A percentile compares a stretch with the other conserved stretches of the same genome.
These are phyloP conservation scores for Colletotrichum liaoningense DNA, from an alignment of 2,329 filamentous ascomycete species.

Conservation along the genomic window DNA sequence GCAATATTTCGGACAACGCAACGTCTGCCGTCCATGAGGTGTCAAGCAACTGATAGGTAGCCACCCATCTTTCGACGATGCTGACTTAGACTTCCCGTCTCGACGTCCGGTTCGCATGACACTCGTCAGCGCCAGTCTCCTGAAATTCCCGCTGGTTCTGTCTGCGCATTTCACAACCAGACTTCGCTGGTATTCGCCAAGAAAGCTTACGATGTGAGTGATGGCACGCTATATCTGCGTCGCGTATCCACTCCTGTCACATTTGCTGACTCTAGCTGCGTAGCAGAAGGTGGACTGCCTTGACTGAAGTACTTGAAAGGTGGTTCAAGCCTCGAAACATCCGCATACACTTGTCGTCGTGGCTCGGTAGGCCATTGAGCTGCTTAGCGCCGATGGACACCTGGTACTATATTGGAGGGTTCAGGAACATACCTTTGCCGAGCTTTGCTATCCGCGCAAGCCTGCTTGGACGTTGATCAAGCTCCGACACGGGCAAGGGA, in stretches of 20 bases:
- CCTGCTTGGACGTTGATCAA: not conserved
- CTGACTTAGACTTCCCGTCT: not conserved
- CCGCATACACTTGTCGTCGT: not conserved
- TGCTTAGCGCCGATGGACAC: not conserved
- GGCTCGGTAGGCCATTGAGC: not conserved
- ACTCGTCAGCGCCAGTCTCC: not conserved
- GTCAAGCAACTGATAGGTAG: not conserved
- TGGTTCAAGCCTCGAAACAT: not conserved
- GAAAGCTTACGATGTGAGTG: not conserved
- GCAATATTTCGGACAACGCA: not conserved
- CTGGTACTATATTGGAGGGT: too few species aligned
- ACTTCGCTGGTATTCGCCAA: too few species aligned
- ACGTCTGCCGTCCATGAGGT: not conserved
- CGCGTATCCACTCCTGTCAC: too few species aligned
- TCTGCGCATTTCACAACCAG: not conserved
- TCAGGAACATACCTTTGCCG: not conserved
- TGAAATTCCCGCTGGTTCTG: not conserved
- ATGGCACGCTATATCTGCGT: rapidly evolving
- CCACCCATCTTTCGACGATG: too few species aligned
- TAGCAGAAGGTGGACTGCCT: not conserved
- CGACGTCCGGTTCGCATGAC: not conserved
- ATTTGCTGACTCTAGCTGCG: too few species aligned
- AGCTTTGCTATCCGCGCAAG: not conserved
- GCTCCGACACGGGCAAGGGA: constrained; percentile 23
- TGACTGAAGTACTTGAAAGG: not conserved